Evolutionary conservation across 2,329 filamentous ascomycete genomes (phyloP).

Genomic region (Rutstroemia sp.): DNA sequence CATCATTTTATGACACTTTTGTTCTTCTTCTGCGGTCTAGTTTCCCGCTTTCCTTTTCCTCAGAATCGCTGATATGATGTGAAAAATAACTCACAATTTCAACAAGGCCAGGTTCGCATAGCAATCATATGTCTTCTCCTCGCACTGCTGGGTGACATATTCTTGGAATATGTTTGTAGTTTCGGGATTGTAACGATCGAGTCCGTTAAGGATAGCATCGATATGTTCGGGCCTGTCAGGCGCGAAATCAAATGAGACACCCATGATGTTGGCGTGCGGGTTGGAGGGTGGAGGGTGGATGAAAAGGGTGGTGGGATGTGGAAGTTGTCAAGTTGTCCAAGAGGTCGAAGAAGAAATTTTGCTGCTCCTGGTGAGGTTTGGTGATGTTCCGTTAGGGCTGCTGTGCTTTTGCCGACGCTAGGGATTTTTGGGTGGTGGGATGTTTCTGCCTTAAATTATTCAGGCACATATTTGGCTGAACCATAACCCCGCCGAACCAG

Average conservation of each 20-base stretch:
- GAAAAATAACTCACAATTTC: conserved; percentile 73
- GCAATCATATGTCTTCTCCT: conserved; percentile 87
- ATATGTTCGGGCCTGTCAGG: conserved; percentile 89
- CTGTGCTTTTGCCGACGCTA: conserved; percentile 11
- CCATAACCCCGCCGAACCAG: background rate
- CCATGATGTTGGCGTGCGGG: conserved; percentile 20
- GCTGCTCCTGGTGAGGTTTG: conserved; percentile 2
- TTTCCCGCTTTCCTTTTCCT: no score
- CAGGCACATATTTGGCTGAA: background rate
- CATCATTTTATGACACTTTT: conserved; percentile 51
- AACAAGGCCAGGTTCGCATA: conserved; percentile 93
- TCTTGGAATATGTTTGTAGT: conserved; percentile 89
- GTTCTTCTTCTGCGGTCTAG: background rate
- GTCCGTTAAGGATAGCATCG: conserved; percentile 87
- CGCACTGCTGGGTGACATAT: conserved; percentile 92
- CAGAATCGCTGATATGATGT: background rate
- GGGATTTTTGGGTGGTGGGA: background rate
- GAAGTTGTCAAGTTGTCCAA: conserved; percentile 5
- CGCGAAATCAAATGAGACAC: conserved; percentile 68
- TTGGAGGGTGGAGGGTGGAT: background rate
- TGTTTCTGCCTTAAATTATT: background rate
- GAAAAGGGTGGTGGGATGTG: background rate
- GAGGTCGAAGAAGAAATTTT: conserved; percentile 5
- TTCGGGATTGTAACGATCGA: conserved; percentile 98
- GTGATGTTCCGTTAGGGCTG: conserved; percentile 8